phyloP scores from a whole-genome alignment of 139 green algal species.

The Astrephomene gubernaculifera region DNA sequence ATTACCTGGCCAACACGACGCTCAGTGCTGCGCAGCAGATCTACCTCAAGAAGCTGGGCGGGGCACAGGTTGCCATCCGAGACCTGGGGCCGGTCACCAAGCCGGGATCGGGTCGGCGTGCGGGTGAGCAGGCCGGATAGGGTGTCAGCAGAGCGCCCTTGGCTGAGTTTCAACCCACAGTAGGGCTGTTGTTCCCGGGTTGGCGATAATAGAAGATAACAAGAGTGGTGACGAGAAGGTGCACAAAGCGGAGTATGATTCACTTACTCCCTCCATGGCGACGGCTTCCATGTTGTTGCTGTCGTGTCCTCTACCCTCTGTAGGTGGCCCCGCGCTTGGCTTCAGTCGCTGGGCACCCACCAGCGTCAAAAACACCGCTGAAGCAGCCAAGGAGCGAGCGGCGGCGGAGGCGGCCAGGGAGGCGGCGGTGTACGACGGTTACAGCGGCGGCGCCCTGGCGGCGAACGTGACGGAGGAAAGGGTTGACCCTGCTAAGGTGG shows the following conservation, averaged over 20 bases:
- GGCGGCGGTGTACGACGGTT: constrained; percentile 3
- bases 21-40: constrained; percentile 71
- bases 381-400: constrained; percentile 23
- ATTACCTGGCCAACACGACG: constrained; percentile 92
- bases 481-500: constrained; percentile 6
- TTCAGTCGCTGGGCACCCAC: constrained; percentile 20
- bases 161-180: too few species aligned
- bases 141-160: too few species aligned
- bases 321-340: too few species aligned
- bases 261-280: too few species aligned
- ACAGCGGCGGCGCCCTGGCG: neutral
- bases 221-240: too few species aligned
- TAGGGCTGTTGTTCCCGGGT: too few species aligned
- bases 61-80: constrained; percentile 66
- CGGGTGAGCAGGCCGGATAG: too few species aligned
- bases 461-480: neutral
- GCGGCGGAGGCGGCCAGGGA: constrained; percentile 18
- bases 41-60: constrained; percentile 89
- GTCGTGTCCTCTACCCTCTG: too few species aligned
- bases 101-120: constrained; percentile 63
- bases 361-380: constrained; percentile 24
- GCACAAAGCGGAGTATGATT: too few species aligned
- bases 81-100: constrained; percentile 80
- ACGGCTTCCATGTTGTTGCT: too few species aligned
- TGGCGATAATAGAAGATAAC: too few species aligned